phyloP scores from a whole-genome alignment of 768 basidiomycete species.

The Auricularia cornea region DNA sequence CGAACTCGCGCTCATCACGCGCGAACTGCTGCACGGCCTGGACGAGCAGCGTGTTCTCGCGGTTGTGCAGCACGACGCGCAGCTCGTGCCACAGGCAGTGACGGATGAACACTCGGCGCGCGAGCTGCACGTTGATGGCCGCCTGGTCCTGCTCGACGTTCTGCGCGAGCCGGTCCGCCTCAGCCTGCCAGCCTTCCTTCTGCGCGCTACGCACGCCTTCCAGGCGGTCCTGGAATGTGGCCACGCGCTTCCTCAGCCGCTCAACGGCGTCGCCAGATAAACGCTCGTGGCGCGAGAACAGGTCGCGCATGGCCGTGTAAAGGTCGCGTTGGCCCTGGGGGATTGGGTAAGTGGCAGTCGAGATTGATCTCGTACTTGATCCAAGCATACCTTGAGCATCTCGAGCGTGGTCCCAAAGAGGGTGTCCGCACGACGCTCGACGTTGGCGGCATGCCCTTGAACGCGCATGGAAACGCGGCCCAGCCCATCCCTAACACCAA shows the following conservation, averaged over 20 bases:
- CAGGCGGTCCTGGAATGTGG: constrained; percentile 63
- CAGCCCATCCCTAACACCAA: constrained; percentile 68
- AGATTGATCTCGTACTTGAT: not conserved
- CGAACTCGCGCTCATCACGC: constrained; percentile 62
- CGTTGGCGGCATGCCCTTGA: constrained; percentile 61
- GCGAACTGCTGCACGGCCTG: constrained; percentile 65
- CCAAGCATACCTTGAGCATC: constrained; percentile 52
- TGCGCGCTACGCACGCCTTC: constrained; percentile 59
- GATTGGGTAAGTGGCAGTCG: not conserved
- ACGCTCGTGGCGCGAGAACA: constrained; percentile 82
- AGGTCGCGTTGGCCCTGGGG: constrained; percentile 70
- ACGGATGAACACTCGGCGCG: constrained; percentile 77
- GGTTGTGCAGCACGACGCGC: constrained; percentile 84
- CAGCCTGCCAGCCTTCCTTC: constrained; percentile 81
- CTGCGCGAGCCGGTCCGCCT: constrained; percentile 65
- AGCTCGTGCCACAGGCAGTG: constrained; percentile 90
- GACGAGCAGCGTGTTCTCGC: constrained; percentile 76
- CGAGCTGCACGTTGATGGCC: constrained; percentile 63
- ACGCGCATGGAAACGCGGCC: constrained; percentile 57
- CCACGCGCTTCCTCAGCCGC: constrained; percentile 77
- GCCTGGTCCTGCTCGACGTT: constrained; percentile 81
- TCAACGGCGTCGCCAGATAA: constrained; percentile 85
- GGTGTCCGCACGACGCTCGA: constrained; percentile 66
- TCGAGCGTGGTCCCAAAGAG: constrained; percentile 66
- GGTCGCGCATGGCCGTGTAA: constrained; percentile 78